phyloP scores from a whole-genome alignment of 345 rosid species.

The Acer campestre region DNA sequence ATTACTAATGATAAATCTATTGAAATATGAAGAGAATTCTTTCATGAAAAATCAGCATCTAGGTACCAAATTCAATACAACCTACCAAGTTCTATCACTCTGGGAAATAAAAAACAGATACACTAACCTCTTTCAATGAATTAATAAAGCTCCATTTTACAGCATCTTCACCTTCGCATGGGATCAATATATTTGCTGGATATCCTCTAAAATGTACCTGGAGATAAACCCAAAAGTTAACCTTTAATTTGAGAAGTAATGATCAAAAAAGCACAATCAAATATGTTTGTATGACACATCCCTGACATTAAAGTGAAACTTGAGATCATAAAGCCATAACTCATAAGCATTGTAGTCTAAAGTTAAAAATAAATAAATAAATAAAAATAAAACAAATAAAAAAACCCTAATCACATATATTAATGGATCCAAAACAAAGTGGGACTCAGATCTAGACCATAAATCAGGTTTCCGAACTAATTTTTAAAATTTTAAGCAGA shows the following conservation, averaged over 20 bases:
- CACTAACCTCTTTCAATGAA: conserved; percentile 87
- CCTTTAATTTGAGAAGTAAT: not conserved
- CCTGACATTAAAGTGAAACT: not conserved
- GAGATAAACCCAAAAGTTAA: conserved; percentile 22
- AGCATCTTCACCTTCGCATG: conserved; percentile 93
- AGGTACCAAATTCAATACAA: not conserved
- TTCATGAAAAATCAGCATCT: conserved; percentile 6
- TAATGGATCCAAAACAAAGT: not conserved
- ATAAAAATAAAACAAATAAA: not conserved
- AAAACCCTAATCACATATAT: not conserved
- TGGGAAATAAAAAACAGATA: not conserved
- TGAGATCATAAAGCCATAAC: not conserved
- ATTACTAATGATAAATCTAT: conserved; percentile 8
- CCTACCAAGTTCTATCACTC: not conserved
- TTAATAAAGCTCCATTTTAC: conserved; percentile 94
- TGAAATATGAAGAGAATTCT: not conserved
- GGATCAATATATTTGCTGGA: conserved; percentile 70
- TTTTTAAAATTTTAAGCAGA: not conserved
- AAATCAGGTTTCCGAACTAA: not conserved
- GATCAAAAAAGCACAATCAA: not conserved
- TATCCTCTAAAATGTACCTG: conserved; percentile 97
- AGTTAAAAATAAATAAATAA: not conserved
- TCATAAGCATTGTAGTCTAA: not conserved
- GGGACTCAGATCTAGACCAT: not conserved
- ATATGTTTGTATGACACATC: not conserved